Conservation (phyloP, 306 rosid genomes). For the Oxytropis ochrocephala region DNA sequence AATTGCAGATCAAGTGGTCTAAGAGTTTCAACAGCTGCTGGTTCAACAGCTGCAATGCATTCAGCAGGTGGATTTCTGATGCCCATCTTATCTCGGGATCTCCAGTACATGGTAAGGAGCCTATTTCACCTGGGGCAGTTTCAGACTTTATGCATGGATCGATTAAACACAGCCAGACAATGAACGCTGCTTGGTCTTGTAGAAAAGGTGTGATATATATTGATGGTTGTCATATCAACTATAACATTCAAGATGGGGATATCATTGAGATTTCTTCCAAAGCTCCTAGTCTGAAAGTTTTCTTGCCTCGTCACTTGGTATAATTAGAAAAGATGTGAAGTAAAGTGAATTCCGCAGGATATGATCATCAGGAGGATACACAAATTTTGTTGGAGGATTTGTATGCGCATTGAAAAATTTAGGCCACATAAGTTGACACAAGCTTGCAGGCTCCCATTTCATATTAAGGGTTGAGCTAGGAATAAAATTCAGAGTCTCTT, state of each 20-base stretch:
- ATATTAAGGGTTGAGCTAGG: not conserved
- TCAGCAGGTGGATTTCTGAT: slow-evolving; percentile 81
- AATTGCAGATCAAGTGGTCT: slow-evolving; percentile 86
- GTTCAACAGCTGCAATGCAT: slow-evolving; percentile 94
- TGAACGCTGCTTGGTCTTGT: slow-evolving; percentile 53
- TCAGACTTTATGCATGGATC: slow-evolving; percentile 55
- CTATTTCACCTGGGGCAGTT: slow-evolving; percentile 40
- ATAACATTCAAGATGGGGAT: slow-evolving; percentile 54
- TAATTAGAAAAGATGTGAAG: not conserved
- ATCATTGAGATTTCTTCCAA: slow-evolving; percentile 54
- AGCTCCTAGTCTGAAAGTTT: slow-evolving; percentile 67
- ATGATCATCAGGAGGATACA: not conserved
- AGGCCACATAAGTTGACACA: not conserved
- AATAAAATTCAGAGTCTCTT: not conserved
- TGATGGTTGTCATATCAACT: slow-evolving; percentile 67
- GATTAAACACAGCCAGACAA: slow-evolving; percentile 37
- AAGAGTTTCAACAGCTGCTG: slow-evolving; percentile 82
- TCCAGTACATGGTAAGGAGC: slow-evolving; percentile 96
- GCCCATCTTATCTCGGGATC: slow-evolving; percentile 64
- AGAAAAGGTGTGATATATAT: slow-evolving; percentile 54
- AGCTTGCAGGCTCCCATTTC: not conserved
- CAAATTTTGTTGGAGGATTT: slow-evolving; percentile 10
- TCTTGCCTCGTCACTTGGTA: slow-evolving; percentile 49
- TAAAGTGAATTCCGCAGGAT: slow-evolving; percentile 16
- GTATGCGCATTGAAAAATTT: not conserved